Evolutionary conservation across 805 yeast genomes (phyloP), one percentile per base, ranked within the genome.

Genomic region (Pichia gijzeniarum): DNA sequence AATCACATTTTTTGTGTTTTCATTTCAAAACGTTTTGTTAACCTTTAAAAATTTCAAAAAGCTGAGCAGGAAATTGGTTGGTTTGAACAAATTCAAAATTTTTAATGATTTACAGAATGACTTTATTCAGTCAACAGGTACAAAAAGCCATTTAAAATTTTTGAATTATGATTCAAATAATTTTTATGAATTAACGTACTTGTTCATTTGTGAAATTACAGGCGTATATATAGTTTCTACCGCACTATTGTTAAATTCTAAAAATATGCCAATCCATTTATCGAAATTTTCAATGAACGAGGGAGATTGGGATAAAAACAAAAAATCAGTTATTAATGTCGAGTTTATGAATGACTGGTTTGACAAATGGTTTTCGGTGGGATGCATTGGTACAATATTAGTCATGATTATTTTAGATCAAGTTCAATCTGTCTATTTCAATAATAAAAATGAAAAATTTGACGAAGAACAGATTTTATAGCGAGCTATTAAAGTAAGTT

Each of bases 11-110:
- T 82, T 83, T 53, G 55, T 76, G 1, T 73, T 83, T 47, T 79
- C 87, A 1, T 72, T 83, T 53, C 79, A 83, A 21, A 81, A 81
- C 45, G 89, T 83, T 1, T 60, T 73, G 40, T 64, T 72, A 35
- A 81, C 90, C 0, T 73, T 82, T 47, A 72, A 76, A 35, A 80
- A 82, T 30, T 61, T 82, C 14, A 52, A 50, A 18, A 59, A 52
- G 28, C 39, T 58, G 20, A 38, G 60, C 2, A 63, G 55, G 4
- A 43, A 42, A 14, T 16, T 40, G 17, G 20, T 36, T 10, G 30
- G 18, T 2, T 18, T 45, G 10, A 16, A n/a, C 9, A 18, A 45
- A 21, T 16, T 20, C 31, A 49, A 16, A 32, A 17, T 17, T 3
- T 17, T 35, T 8, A 42, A 43, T 35, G 18, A 36, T 34, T 10